Evolutionary conservation across 176 grass and related monocot species (phyloP), one percentile per base, ranked within the genome.

Genomic region (Melocanna baccifera): DNA sequence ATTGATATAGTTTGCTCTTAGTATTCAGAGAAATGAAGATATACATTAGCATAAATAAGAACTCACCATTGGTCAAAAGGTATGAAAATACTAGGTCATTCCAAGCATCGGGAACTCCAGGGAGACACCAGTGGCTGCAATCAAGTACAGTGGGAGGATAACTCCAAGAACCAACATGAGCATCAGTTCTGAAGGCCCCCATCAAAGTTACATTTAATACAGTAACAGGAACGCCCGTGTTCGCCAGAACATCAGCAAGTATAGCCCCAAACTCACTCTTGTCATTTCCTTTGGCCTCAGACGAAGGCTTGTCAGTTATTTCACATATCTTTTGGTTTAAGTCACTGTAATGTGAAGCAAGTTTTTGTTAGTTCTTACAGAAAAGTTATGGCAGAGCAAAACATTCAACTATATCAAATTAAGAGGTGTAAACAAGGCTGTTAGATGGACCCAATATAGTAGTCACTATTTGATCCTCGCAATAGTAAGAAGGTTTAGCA

Each of bases 121-220:
- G 93, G 13, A 99, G 87, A 85, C 96, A 99, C 96, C 93, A 99
- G 71, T 99, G 96, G 82, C 96, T 99, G 86, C 93, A 99, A 81
- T 99, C 96, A 63, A 94, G 87, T 81, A 99, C 65, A 67, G 90
- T 99, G 6, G 86, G 88, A 75, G 96, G 96, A 89, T 96, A 87
- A 76, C 93, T 99, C 91, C 88, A 96, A 26, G 84, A 86, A 15
- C 96, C 96, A 71, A 99, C 87, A 80, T 99, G 96, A 7, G 96
- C 96, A 88, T 98, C 96, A 66, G 80, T 98, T 81, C 93, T 84
- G 63, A 83, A 90, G 2, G 91, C 81, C 39, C 96, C 96, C 94
- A 94, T 98, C 26, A 83, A 92, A 69, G 96, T 93, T 66, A 96
- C 93, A 83, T 98, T 98, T 41, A 98, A 69, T 48, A 94, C 40